phyloP scores from a whole-genome alignment of 768 basidiomycete genomes.

The Hericium rajendrae region DNA sequence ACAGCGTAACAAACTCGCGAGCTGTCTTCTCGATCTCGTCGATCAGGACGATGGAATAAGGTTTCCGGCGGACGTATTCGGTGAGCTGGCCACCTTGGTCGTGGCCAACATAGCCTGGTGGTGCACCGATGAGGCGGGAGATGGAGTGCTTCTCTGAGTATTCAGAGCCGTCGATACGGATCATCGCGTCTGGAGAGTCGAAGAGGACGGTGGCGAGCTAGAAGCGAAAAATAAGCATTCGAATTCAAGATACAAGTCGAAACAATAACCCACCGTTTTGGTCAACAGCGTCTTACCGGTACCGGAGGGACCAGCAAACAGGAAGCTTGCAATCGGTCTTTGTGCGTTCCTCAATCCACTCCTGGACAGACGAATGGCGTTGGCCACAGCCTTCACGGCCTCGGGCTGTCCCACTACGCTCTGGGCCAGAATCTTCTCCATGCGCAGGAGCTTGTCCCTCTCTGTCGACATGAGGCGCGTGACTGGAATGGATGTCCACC shows the following conservation, averaged over 20 bases:
- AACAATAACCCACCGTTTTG: constrained; percentile 58
- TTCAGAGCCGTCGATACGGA: constrained; percentile 87
- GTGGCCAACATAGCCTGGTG: constrained; percentile 88
- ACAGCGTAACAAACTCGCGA: constrained; percentile 54
- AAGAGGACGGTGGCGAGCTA: constrained; percentile 85
- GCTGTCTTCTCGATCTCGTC: constrained; percentile 91
- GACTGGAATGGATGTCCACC: constrained; percentile 91
- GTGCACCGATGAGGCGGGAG: constrained; percentile 61
- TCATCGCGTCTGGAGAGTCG: constrained; percentile 86
- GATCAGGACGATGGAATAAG: constrained; percentile 78
- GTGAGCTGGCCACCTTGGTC: constrained; percentile 87
- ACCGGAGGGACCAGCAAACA: constrained; percentile 88
- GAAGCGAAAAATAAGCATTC: constrained; percentile 8
- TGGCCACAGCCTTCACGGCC: constrained; percentile 86
- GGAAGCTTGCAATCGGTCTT: constrained; percentile 85
- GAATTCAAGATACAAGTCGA: constrained; percentile 1
- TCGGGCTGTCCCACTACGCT: constrained; percentile 86
- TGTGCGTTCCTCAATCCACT: constrained; percentile 88
- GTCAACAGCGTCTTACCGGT: constrained; percentile 86
- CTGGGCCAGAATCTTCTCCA: constrained; percentile 76
- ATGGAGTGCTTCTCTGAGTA: constrained; percentile 81
- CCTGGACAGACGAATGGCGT: constrained; percentile 86
- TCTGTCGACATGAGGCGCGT: constrained; percentile 81
- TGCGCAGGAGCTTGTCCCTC: constrained; percentile 75
- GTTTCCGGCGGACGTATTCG: constrained; percentile 86